These are phyloP conservation scores for Nicotiana paniculata DNA, from an alignment of 257 asterid species.

Conservation along the genomic window DNA sequence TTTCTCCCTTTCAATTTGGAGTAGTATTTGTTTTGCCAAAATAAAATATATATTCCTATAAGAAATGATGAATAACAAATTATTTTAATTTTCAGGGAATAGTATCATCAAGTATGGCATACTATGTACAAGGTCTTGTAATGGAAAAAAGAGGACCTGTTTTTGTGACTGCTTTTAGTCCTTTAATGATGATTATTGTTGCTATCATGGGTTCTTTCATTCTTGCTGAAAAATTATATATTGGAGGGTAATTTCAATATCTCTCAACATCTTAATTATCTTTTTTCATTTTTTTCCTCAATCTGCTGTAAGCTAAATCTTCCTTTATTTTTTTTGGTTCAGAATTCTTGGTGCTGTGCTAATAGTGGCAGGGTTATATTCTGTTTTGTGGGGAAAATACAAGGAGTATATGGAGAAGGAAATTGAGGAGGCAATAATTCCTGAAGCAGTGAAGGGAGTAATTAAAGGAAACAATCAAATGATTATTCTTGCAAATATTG, in stretches of 20 bases:
- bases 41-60: too few relatives aligned
- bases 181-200: conserved; percentile 90
- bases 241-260: conserved; percentile 61
- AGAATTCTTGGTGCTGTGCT: conserved; percentile 42
- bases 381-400: conserved; percentile 58
- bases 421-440: conserved; percentile 19
- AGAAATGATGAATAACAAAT: background rate
- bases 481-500: conserved; percentile 23
- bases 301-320: background rate
- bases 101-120: conserved; percentile 85
- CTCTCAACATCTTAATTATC: background rate
- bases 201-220: conserved; percentile 92
- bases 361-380: conserved; percentile 50
- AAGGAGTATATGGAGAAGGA: conserved; percentile 41
- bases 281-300: background rate
- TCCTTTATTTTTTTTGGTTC: background rate
- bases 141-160: conserved; percentile 86
- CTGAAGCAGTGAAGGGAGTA: conserved; percentile 38
- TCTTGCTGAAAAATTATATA: conserved; percentile 63
- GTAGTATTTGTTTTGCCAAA: too few relatives aligned
- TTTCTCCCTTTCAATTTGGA: background rate
- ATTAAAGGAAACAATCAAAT: conserved; percentile 14
- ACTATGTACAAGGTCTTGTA: conserved; percentile 83
- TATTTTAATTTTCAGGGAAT: conserved; percentile 51
- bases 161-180: conserved; percentile 84